Base-by-base conservation (phyloP, 441 rosid genomes). In the Flueggea neowawraea region DNA sequence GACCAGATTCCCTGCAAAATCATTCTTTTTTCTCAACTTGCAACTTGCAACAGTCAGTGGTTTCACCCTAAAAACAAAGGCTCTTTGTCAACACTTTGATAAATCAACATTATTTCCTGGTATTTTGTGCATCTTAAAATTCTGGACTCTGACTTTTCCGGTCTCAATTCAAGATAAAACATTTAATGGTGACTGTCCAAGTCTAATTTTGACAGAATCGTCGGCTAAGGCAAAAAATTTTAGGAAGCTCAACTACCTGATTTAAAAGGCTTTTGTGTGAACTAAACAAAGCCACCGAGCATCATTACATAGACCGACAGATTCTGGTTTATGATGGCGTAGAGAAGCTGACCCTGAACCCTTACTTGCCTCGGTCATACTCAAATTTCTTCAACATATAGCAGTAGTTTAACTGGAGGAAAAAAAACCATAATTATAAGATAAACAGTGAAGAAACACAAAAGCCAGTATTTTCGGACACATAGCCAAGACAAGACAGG, bases 371-470 rank as follows among this genome's bases (percentile, higher is more conserved):
- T 49, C 66, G 74, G 77, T 91, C 97, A 52, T 79, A 70, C 31
- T 74, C 90, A 52, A 73, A 67, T 73, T 81, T 86, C 87, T 82
- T 89, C 88, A 90, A 47, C 64, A 89, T 73, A 57, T 81, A 75
- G 84, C 94, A 91, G 82, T 91, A 91, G 70, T 91, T 91, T 61
- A 95, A 54, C 99, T 95, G 88, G 52, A 56, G 74, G 74, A 67
- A 32, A 51, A 64, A 58, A 70, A 31, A 31, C 16, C 32, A 32
- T 3, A 2, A 14, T 45, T 54, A 15, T 11, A 33, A 15, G 52
- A 10, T 54, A 33, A 60, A 32, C 55, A 54, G 28, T 12, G 22
- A 6, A 48, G 15, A 22, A 16, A 15, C 9, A 31, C 9, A 43
- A 3, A 39, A n/a, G 12, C 11, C 14, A 0, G 14, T 47, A 47